These are phyloP conservation scores for Taphrina sp. DNA, from an alignment of 1,139 yeast species.

Conservation along the genomic window DNA sequence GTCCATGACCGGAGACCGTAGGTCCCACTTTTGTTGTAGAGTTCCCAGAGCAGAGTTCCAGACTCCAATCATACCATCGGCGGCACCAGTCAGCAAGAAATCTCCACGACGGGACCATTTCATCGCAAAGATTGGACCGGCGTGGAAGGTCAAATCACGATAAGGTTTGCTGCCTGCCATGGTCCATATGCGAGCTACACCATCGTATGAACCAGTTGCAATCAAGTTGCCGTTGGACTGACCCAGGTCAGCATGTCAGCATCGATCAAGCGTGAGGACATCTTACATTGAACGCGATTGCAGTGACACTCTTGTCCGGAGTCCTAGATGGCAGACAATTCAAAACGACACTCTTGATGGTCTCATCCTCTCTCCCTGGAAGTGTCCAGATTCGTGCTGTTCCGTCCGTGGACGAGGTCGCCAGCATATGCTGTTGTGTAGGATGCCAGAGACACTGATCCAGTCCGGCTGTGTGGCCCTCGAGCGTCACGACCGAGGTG, in stretches of 20 bases:
- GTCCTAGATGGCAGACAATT: constrained; percentile 25
- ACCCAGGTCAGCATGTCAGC: constrained; percentile 8
- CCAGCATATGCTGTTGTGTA: constrained; percentile 2
- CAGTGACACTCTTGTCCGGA: constrained; percentile 28
- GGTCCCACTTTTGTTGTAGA: constrained; percentile 50
- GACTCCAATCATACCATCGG: constrained; percentile 49
- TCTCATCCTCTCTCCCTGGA: constrained; percentile 10
- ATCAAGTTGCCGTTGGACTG: constrained; percentile 30
- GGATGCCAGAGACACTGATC: constrained; percentile 30
- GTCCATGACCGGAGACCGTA: constrained; percentile 49
- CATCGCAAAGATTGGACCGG: constrained; percentile 53
- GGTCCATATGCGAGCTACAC: constrained; percentile 33
- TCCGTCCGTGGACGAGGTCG: constrained; percentile 24
- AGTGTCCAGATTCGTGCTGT: constrained; percentile 31
- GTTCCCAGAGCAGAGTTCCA: constrained; percentile 59
- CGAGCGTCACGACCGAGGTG: not conserved
- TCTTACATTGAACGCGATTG: constrained; percentile 28
- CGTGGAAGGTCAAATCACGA: constrained; percentile 58
- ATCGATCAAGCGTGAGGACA: not conserved
- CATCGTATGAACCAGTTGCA: constrained; percentile 32
- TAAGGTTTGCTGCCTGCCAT: constrained; percentile 44
- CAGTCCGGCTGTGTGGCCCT: constrained; percentile 20
- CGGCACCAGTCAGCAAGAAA: constrained; percentile 49
- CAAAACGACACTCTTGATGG: constrained; percentile 26
- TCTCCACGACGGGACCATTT: constrained; percentile 54